phyloP scores from a whole-genome alignment of 768 basidiomycete species.

The Mycena chlorophos region DNA sequence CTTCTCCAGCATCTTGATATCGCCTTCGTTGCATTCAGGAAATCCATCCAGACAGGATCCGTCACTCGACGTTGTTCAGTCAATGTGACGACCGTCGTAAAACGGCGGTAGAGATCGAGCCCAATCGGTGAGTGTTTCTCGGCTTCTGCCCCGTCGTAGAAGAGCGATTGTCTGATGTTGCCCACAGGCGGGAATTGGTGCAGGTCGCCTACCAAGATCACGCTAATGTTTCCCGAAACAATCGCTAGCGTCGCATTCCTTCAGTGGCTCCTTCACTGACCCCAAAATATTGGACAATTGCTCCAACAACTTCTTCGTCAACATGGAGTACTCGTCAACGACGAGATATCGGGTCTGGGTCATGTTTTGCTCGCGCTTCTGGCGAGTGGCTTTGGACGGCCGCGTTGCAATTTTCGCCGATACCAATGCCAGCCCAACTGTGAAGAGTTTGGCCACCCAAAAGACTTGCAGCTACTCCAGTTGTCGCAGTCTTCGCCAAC shows the following conservation, averaged over 20 bases:
- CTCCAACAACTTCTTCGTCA: conserved; percentile 27
- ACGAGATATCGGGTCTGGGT: conserved; percentile 28
- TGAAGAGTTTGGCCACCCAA: conserved; percentile 41
- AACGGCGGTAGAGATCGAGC: conserved; percentile 27
- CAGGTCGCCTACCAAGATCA: conserved; percentile 44
- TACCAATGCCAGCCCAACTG: conserved; percentile 21
- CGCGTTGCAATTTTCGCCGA: no score
- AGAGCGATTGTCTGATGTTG: conserved; percentile 18
- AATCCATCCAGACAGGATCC: conserved; percentile 32
- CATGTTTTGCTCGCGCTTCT: conserved; percentile 20
- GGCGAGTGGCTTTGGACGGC: background rate
- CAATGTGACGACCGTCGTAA: conserved; percentile 36
- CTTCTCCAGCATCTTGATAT: conserved; percentile 28
- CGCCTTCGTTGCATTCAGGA: conserved; percentile 31
- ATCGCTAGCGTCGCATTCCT: conserved; percentile 1
- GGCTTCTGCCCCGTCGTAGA: conserved; percentile 20
- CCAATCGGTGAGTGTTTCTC: conserved; percentile 19
- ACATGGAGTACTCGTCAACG: conserved; percentile 45
- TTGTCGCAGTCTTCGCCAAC: conserved; percentile 38
- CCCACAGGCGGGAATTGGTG: conserved; percentile 48
- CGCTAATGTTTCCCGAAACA: conserved; percentile 41
- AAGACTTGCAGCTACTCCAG: conserved; percentile 41
- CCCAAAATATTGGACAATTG: conserved; percentile 22
- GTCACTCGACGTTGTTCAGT: conserved; percentile 35
- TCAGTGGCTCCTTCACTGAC: conserved; percentile 7